Evolutionary conservation across 2,329 filamentous ascomycete species (phyloP).

Genomic region (Neospermospora avenae): DNA sequence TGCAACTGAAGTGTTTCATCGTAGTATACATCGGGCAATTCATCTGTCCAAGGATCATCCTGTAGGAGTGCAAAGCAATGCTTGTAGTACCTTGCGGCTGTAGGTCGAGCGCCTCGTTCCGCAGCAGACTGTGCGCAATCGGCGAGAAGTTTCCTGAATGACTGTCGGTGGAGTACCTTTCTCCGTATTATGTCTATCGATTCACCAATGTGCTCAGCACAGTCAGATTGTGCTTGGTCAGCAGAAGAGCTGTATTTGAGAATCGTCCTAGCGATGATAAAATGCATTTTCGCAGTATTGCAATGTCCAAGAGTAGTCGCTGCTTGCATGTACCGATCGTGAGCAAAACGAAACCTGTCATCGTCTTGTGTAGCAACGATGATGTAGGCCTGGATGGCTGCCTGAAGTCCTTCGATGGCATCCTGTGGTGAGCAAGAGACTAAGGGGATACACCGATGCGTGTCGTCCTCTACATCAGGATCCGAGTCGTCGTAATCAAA

Average conservation of each 20-base stretch:
- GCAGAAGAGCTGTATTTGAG: slow-evolving; percentile 67
- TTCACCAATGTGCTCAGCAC: slow-evolving; percentile 78
- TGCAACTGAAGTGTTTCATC: slow-evolving; percentile 81
- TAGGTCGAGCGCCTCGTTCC: slow-evolving; percentile 78
- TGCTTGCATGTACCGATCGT: slow-evolving; percentile 82
- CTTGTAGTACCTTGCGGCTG: slow-evolving; percentile 77
- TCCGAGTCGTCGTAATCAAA: slow-evolving; percentile 54
- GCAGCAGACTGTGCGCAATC: slow-evolving; percentile 75
- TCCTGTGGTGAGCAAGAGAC: slow-evolving; percentile 58
- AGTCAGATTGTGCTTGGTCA: slow-evolving; percentile 63
- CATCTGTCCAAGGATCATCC: slow-evolving; percentile 71
- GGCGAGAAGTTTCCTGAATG: slow-evolving; percentile 69
- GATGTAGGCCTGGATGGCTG: slow-evolving; percentile 74
- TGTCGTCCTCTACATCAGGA: slow-evolving; percentile 38
- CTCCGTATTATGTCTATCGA: slow-evolving; percentile 71
- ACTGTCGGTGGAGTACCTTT: slow-evolving; percentile 55
- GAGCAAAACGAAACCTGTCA: slow-evolving; percentile 82
- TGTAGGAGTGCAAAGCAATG: slow-evolving; percentile 78
- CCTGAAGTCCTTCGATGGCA: slow-evolving; percentile 75
- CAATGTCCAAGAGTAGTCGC: slow-evolving; percentile 67
- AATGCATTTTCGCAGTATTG: slow-evolving; percentile 79
- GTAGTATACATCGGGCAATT: slow-evolving; percentile 70
- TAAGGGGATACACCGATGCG: slow-evolving; percentile 34
- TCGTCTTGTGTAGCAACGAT: slow-evolving; percentile 80
- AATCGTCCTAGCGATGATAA: slow-evolving; percentile 78